phyloP scores from a whole-genome alignment of 176 grass and related monocot species.

The Zoysia pacifica region DNA sequence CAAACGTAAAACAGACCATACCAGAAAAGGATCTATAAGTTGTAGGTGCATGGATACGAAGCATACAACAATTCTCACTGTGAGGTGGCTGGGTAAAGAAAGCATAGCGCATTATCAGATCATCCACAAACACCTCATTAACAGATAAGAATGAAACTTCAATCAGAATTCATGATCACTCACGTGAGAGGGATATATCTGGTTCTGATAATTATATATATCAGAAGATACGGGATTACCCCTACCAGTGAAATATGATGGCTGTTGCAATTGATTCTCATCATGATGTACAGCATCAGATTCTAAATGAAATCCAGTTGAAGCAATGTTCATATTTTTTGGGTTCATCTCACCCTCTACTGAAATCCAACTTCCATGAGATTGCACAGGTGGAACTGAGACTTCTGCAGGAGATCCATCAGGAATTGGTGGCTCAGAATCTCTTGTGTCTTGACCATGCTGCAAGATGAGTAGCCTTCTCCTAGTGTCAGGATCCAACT shows the following conservation, averaged over 20 bases:
- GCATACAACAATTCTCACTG: conserved; percentile 51
- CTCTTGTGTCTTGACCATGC: conserved; percentile 86
- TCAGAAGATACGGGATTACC: conserved; percentile 59
- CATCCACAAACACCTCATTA: conserved; percentile 17
- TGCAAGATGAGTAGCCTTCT: conserved; percentile 94
- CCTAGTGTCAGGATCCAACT: conserved; percentile 87
- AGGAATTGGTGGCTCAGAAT: conserved; percentile 49
- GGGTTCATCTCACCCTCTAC: conserved; percentile 53
- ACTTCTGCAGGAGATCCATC: conserved; percentile 41
- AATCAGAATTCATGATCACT: conserved; percentile 21
- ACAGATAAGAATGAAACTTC: conserved; percentile 13
- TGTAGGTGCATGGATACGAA: conserved; percentile 43
- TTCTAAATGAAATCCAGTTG: conserved; percentile 50
- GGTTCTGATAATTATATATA: conserved; percentile 50
- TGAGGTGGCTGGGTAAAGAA: conserved; percentile 57
- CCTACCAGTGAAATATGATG: conserved; percentile 41
- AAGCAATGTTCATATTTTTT: conserved; percentile 41
- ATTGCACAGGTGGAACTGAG: conserved; percentile 57
- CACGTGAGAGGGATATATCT: conserved; percentile 69
- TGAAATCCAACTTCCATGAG: conserved; percentile 55
- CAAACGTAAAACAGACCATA: conserved; percentile 45
- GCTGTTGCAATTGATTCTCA: conserved; percentile 50
- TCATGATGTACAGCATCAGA: conserved; percentile 41
- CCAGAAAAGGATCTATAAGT: conserved; percentile 64
- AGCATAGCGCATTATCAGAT: conserved; percentile 11